Base-by-base conservation (phyloP, 305 asterid species). In the Fraxinus floribunda region DNA sequence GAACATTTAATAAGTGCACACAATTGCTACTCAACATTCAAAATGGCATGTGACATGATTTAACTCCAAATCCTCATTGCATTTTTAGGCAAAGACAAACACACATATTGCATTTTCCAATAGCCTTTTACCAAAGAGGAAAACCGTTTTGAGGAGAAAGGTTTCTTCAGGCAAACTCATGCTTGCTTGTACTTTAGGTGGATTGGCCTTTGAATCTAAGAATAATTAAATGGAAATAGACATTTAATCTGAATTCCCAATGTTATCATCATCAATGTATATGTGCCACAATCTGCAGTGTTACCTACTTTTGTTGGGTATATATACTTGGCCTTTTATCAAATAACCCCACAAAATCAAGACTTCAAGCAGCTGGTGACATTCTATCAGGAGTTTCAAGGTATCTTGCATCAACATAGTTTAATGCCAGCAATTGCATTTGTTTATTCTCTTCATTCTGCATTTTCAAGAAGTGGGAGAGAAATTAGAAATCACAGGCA, bases 141-240 rank as follows among this genome's bases (percentile, higher is more conserved):
- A 71, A 71, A 71, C 76, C 41, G 26, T 71, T 71, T 71, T 10
- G 18, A 68, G 36, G 38, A 68, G 75, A 68, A 29, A 68, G 38
- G 20, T 68, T 26, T 34, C 76, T 70, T 70, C 2, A 11, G 38
- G 79, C 34, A 26, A 55, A 41, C 18, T 76, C 39, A 49, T 13
- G 79, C 35, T 86, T 86, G 87, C 87, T 87, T 87, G 84, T 71
- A n/a, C 36, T 3, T 55, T 66, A 18, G 66, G 83, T 52, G 26
- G 32, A 80, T 75, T 78, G 77, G 11, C 78, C 90, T 87, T 87
- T 60, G 73, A 85, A 80, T 85, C 86, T 82, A 88, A 81, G 89
- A 85, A 85, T 85, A 83, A 70, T 5, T 22, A 81, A 76, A 5
- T 60, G 41, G 81, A 78, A 79, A 83, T 79, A 30, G 84, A 83